Base-by-base conservation (phyloP, 2,329 filamentous ascomycete species). In the Fusarium sp. region DNA sequence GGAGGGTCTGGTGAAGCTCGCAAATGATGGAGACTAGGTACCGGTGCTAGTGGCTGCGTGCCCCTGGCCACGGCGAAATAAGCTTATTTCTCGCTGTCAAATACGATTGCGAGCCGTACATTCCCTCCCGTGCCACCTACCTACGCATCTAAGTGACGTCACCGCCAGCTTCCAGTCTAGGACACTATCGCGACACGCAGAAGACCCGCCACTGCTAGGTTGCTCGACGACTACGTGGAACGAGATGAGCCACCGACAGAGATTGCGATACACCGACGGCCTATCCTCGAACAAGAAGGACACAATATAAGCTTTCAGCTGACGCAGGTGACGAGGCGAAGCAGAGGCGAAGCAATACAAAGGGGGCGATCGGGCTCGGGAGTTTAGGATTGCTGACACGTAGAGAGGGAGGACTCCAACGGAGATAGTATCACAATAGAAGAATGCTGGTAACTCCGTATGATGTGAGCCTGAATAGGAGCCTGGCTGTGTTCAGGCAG, bases 261-360 rank as follows among this genome's bases (percentile, higher is more conserved):
- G 16, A 50, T 30, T 36, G 15, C 30, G 36, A 50, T 13, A 50
- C 13, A 15, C 47, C 47, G 47, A 50, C 13, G 30, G 31, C 47
- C 23, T 23, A 23, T 23, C 23, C 23, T 23, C 30, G 47, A 27
- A 50, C 30, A 13, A 15, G 11, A 50, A 50, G 46, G 18, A 30
- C 47, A 50, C 36, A 50, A 50, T 36, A 50, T 30, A 53, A 40
- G 48, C 31, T 40, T 53, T 46, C 23, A 44, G 34, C 51, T 61
- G 66, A 68, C 66, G 37, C 59, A 46, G 62, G 30, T 27, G 41
- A 53, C 37, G 50, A 44, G 60, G 65, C 46, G 37, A 40, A 50
- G 55, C 44, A 50, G 47, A 50, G 47, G 47, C 47, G 23, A 23
- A 36, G 47, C 23, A 31, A 23, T 36, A 36, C 9, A 13, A 18